Conservation (phyloP, 805 yeast genomes). For the Pichia eremophila region DNA sequence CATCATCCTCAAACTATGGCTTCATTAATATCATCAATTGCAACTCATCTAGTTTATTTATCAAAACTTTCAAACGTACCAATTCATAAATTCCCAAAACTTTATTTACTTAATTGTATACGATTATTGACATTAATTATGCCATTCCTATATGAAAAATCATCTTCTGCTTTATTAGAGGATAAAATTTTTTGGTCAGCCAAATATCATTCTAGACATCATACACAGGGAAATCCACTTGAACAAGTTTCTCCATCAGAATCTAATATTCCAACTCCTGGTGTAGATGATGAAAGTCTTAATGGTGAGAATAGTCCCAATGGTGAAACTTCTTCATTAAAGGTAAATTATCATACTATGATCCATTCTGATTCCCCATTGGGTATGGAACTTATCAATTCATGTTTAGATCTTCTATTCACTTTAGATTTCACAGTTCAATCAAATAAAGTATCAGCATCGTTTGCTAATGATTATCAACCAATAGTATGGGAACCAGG, state of each 20-base stretch:
- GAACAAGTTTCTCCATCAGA: background rate
- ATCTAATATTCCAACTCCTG: background rate
- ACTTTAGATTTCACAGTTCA: slow-evolving; percentile 47
- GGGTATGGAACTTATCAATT: slow-evolving; percentile 30
- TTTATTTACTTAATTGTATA: slow-evolving; percentile 47
- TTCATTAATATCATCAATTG: slow-evolving; percentile 35
- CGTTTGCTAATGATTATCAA: slow-evolving; percentile 24
- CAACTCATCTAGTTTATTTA: slow-evolving; percentile 26
- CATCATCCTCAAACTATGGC: slow-evolving; percentile 50
- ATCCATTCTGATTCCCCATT: slow-evolving; percentile 18
- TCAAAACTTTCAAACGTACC: slow-evolving; percentile 17
- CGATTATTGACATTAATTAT: slow-evolving; percentile 55
- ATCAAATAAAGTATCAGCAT: slow-evolving; percentile 1
- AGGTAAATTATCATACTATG: background rate
- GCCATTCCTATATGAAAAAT: slow-evolving; percentile 58
- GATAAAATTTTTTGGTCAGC: slow-evolving; percentile 37
- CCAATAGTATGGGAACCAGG: slow-evolving; percentile 74
- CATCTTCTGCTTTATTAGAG: slow-evolving; percentile 7
- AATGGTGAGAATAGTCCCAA: background rate
- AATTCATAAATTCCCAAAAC: slow-evolving; percentile 17
- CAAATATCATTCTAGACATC: background rate
- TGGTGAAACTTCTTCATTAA: background rate
- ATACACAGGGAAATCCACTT: too few species aligned
- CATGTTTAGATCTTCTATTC: slow-evolving; percentile 41
- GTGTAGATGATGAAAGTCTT: background rate